Base-by-base conservation (phyloP, 1,284 basidiomycete genomes). In the Ustilago vetiveriae region DNA sequence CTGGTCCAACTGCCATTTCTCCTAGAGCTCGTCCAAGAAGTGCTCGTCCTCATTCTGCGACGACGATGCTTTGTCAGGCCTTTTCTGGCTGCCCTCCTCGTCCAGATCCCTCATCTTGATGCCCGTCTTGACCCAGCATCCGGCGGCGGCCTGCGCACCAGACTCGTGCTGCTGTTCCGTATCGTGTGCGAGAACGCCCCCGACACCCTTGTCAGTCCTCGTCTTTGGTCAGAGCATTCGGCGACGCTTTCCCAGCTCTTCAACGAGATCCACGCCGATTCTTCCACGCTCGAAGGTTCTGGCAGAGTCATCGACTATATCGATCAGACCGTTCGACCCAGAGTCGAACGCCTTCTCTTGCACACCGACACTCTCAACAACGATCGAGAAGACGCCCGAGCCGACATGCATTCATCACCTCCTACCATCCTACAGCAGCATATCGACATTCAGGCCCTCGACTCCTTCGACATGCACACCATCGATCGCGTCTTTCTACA, bases 201-300 rank as follows among this genome's bases (percentile, higher is more conserved):
- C 0, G 90, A 91, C 72, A 86, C 88, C 0, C 89, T 91, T 71
- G 85, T 92, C 58, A 89, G 88, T 70, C 90, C 91, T 0, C 85
- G 56, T 13, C 62, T 72, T 6, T 66, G 68, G 68, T 62, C 37
- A 24, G 68, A 66, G 27, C 68, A 71, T 33, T 22, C 44, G 14
- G 23, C 32, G 2, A 54, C 62, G 1, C 45, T 70, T 21, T n/a
- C 32, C 4, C 59, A 54, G 39, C 55, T 69, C n/a, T 14, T 69
- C 6, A 30, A 50, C 30, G 55, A 69, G 40, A 21, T 55, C 22
- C 33, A 39, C 24, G 32, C 32, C 10, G 64, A 56, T n/a, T n/a
- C n/a, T n/a, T n/a, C n/a, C n/a, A n/a, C n/a, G n/a, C n/a, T n/a
- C n/a, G n/a, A n/a, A n/a, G n/a, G n/a, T n/a, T 6, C 53, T 4